phyloP scores from a whole-genome alignment of 257 asterid species.

The Handroanthus guayacan region DNA sequence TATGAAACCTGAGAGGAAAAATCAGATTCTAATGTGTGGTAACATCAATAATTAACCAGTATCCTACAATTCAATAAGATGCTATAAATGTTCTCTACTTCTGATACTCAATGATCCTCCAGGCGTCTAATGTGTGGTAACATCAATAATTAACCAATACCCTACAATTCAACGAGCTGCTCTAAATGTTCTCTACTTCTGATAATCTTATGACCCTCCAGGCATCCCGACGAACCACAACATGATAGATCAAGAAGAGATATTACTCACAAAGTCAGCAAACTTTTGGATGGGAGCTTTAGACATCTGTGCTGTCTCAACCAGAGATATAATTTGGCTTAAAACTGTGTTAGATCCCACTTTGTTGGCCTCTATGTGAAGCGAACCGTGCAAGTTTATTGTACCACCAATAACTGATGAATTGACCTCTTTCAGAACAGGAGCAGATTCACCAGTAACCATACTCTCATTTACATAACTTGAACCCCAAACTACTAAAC shows the following conservation, averaged over 20 bases:
- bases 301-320: conserved; percentile 70
- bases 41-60: background rate
- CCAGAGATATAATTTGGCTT: conserved; percentile 74
- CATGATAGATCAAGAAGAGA: background rate
- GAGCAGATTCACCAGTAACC: conserved; percentile 77
- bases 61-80: background rate
- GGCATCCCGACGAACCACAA: background rate
- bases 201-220: background rate
- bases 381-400: conserved; percentile 69
- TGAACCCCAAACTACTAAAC: conserved; percentile 69
- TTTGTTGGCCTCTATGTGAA: conserved; percentile 65
- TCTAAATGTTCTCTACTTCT: background rate
- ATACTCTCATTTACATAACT: conserved; percentile 75
- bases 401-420: conserved; percentile 73
- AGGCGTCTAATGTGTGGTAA: background rate
- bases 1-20: background rate
- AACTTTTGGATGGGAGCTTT: conserved; percentile 69
- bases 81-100: background rate
- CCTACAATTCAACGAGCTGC: background rate
- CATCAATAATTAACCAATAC: background rate
- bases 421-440: conserved; percentile 56
- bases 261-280: conserved; percentile 57
- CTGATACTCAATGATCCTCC: background rate
- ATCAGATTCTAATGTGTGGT: background rate
- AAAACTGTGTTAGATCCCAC: conserved; percentile 74